Percentiles rank a stretch among this genome's conserved stretches.
These are phyloP conservation scores for Aspergillus diversus DNA, from an alignment of 495 filamentous ascomycete genomes.

Conservation along the genomic window DNA sequence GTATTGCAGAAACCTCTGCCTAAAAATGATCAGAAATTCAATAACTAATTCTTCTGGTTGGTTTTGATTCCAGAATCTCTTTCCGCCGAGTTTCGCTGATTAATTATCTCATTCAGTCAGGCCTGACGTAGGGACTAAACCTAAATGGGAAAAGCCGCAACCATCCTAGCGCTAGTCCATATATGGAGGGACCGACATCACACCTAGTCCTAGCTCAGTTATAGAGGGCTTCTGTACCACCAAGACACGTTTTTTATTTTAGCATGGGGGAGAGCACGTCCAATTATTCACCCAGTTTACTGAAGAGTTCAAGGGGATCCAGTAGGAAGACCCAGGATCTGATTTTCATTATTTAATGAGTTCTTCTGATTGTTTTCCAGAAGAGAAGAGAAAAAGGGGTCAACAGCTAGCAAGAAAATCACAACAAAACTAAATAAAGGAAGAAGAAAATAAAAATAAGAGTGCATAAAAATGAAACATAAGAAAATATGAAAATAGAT, in stretches of 20 bases:
- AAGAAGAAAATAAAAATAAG: conserved; percentile 9
- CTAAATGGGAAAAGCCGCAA: background rate
- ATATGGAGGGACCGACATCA: background rate
- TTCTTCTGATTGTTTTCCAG: conserved; percentile 4
- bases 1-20: background rate
- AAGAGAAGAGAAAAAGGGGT: conserved; percentile 4
- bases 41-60: background rate
- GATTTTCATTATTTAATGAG: background rate
- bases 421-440: background rate
- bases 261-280: conserved; percentile 21
- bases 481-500: background rate
- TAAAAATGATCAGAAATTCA: background rate
- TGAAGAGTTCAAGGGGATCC: background rate
- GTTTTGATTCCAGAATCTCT: background rate
- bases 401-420: background rate
- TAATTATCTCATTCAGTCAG: conserved; percentile 6
- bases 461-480: background rate
- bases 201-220: background rate
- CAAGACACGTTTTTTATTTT: conserved; percentile 19
- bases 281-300: background rate
- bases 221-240: conserved; percentile 3
- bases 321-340: background rate
- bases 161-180: background rate
- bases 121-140: conserved; percentile 5
- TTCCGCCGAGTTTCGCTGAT: background rate